Conservation (phyloP, 768 basidiomycete species). For the Leccinellum albellum region DNA sequence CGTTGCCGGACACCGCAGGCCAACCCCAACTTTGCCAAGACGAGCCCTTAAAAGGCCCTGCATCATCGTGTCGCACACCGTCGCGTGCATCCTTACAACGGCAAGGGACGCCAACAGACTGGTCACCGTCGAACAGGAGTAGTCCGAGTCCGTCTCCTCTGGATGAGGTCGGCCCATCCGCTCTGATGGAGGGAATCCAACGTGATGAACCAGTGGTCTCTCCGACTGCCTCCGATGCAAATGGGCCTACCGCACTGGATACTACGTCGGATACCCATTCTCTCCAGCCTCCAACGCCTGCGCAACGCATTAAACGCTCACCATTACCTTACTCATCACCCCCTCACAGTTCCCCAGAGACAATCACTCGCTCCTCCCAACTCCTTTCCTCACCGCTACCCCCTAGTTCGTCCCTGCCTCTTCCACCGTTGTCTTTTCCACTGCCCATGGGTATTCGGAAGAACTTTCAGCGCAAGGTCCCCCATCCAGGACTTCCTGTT, state of each 20-base stretch:
- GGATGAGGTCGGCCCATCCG: background rate
- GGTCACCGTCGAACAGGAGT: constrained; percentile 25
- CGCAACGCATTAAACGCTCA: constrained; percentile 19
- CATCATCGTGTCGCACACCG: constrained; percentile 6
- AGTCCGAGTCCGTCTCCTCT: constrained; percentile 16
- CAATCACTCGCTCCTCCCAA: background rate
- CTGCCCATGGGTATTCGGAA: constrained; percentile 15
- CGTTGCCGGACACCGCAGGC: background rate
- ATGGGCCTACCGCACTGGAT: constrained; percentile 8
- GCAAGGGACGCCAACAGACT: constrained; percentile 31
- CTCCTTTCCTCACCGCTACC: constrained; percentile 12
- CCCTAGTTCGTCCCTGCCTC: constrained; percentile 11
- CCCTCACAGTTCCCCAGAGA: constrained; percentile 9
- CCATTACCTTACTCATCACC: constrained; percentile 4
- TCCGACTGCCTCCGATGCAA: constrained; percentile 8
- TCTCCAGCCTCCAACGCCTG: constrained; percentile 27
- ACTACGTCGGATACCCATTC: constrained; percentile 10
- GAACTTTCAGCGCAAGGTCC: constrained; percentile 43
- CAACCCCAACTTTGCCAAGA: background rate
- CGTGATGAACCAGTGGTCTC: constrained; percentile 2
- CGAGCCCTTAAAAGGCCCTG: background rate
- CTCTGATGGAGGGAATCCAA: background rate
- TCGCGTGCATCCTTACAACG: constrained; percentile 3
- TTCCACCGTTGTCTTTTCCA: constrained; percentile 6
- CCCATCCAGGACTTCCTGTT: constrained; percentile 36